Evolutionary conservation across 345 rosid genomes (phyloP).

Genomic region (Camelina hispida): DNA sequence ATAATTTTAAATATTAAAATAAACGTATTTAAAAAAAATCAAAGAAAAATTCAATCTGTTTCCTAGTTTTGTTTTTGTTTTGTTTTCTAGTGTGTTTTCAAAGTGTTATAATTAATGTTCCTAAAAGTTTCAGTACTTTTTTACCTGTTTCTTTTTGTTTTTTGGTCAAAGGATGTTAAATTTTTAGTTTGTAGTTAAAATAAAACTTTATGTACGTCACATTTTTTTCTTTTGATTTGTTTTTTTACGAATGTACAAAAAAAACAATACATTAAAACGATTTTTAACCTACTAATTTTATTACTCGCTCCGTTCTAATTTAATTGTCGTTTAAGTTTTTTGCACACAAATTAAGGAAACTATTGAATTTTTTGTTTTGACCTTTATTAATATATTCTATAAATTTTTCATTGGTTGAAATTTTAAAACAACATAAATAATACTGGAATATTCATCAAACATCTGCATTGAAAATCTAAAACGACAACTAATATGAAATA

Average conservation of each 20-base stretch:
- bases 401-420: no score
- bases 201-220: conserved; percentile 18
- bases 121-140: conserved; percentile 24
- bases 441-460: no score
- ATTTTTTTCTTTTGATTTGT: neutral
- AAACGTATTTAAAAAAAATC: conserved; percentile 26
- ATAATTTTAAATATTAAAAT: neutral
- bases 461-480: no score
- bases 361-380: no score
- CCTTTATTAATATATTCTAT: no score
- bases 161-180: conserved; percentile 32
- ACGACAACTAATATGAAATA: no score
- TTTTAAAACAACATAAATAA: no score
- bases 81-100: conserved; percentile 3
- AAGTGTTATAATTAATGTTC: conserved; percentile 11
- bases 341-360: no score
- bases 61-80: conserved; percentile 17
- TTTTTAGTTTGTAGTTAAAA: conserved; percentile 16
- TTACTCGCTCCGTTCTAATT: no score
- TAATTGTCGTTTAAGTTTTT: no score
- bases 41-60: neutral
- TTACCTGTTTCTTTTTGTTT: neutral
- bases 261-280: no score
- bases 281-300: no score
- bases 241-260: neutral